Evolutionary conservation across 2,329 filamentous ascomycete genomes (phyloP), one percentile per base, ranked within the genome.

Genomic region (Monosporascus ibericus): DNA sequence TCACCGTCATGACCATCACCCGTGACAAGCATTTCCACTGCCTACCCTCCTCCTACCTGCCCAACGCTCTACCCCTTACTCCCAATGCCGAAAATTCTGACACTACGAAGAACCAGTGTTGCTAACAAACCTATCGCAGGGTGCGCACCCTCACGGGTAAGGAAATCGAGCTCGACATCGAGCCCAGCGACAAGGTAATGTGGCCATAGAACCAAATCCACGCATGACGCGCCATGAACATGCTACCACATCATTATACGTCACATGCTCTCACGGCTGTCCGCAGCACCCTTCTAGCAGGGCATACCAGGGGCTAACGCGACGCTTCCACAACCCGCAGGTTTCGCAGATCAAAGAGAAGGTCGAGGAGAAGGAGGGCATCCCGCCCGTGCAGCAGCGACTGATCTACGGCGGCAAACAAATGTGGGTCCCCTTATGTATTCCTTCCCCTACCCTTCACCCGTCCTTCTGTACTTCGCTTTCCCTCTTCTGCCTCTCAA

Each of bases 361-460:
- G 66, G 94, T 99, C 52, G 94, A 99, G 73, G 94, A 99, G 78
- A 97, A 97, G 75, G 94, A 97, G 70, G 94, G 94, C 52, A 99
- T 99, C 64, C 92, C 94, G 44, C 94, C 94, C 1, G 91, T 94
- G 18, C 94, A 99, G 75, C 94, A 99, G 74, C 86, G 94, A 54
- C 77, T 99, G 60, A 99, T 99, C 66, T 96, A 87, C 68, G 91
- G 92, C 50, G 94, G 94, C 66, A 99, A 99, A 78, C 94, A 99
- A 72, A 96, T 99, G 94, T 96, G 75, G 56, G 78, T 70, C 47
- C 25, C 38, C 37, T 6, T 11, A 1, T 1, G 9, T 36, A 39
- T 40, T 27, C 34, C 25, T 7, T 15, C 8, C 36, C 15, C 5
- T 5, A 22, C 11, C 20, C 7, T 27, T 36, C 30, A 27, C 25